Evolutionary conservation across 1,284 basidiomycete genomes (phyloP), one percentile per base, ranked within the genome.

Genomic region (Moesziomyces sp.): DNA sequence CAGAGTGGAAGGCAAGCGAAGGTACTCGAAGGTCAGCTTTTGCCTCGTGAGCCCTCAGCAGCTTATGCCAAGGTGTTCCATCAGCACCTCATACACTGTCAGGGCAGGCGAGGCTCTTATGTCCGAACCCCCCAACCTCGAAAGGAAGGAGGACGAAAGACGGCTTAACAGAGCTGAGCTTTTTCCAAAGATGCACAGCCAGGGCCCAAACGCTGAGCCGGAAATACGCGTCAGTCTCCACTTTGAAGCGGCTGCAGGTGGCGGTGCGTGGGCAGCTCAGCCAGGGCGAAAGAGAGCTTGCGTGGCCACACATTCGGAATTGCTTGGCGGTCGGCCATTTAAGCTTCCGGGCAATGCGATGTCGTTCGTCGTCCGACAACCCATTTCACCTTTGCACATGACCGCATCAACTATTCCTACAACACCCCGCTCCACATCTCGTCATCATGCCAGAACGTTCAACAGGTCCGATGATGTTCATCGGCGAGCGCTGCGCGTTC

Each of bases 401-500:
- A 23, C 23, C 35, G 43, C 49, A 42, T 19, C 33, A 13, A 1
- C 9, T 26, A 28, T 47, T 0, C 11, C 5, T 14, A 23, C 46
- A 28, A n/a, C 24, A 23, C n/a, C 46, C 18, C 28, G 23, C 19
- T 19, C 14, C 14, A 24, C n/a, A 18, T 21, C n/a, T 24, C 8
- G 3, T 23, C 56, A 52, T 2, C 9, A 74, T 74, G 71, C 71
- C 71, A 21, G 62, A 74, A 58, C 62, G 72, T 30, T 66, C 67
- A 21, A 74, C 72, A 46, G 76, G 76, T 8, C 56, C 74, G 16
- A 77, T 81, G 76, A 74, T 81, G 73, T 79, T 79, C 67, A 69
- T 81, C 58, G 79, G 79, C 49, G 67, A 81, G 55, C 61, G 60
- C 47, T 81, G 79, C 58, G 62, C 64, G 21, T 51, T 73, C 48